A percentile compares a stretch with the other conserved stretches of the same genome.
Evolutionary conservation across 257 asterid genomes (phyloP).

Genomic region (Capsicum rhomboideum): DNA sequence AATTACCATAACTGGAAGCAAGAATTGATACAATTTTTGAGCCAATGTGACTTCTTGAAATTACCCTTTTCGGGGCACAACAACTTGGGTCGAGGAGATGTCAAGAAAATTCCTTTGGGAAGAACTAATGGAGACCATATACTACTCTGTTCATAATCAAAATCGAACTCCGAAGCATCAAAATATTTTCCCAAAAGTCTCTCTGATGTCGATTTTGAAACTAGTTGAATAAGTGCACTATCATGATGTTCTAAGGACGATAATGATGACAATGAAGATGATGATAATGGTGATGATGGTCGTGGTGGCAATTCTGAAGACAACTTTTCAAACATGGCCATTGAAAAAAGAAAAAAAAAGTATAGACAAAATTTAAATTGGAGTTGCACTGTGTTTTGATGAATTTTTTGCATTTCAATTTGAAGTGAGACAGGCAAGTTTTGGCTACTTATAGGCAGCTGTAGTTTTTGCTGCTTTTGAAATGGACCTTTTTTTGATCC

Average conservation of each 20-base stretch:
- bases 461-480: too few species aligned
- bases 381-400: too few species aligned
- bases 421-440: too few species aligned
- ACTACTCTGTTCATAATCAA: slow-evolving; percentile 27
- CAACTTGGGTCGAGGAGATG: background rate
- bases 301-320: background rate
- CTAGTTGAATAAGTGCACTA: slow-evolving; percentile 11
- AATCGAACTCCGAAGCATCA: slow-evolving; percentile 38
- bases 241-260: background rate
- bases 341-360: background rate
- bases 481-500: too few species aligned
- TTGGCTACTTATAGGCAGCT: background rate
- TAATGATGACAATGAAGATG: background rate
- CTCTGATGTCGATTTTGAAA: slow-evolving; percentile 28
- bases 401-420: too few species aligned
- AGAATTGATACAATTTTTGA: slow-evolving; percentile 11
- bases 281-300: background rate
- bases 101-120: slow-evolving; percentile 8
- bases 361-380: too few species aligned
- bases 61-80: background rate
- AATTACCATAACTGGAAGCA: slow-evolving; percentile 9
- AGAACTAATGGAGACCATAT: slow-evolving; percentile 39
- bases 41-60: slow-evolving; percentile 1
- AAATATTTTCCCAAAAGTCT: slow-evolving; percentile 38
- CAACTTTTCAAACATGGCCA: background rate